Evolutionary conservation across 495 filamentous ascomycete genomes (phyloP), one percentile per base, ranked within the genome.

Genomic region (Haplographium delicatum): DNA sequence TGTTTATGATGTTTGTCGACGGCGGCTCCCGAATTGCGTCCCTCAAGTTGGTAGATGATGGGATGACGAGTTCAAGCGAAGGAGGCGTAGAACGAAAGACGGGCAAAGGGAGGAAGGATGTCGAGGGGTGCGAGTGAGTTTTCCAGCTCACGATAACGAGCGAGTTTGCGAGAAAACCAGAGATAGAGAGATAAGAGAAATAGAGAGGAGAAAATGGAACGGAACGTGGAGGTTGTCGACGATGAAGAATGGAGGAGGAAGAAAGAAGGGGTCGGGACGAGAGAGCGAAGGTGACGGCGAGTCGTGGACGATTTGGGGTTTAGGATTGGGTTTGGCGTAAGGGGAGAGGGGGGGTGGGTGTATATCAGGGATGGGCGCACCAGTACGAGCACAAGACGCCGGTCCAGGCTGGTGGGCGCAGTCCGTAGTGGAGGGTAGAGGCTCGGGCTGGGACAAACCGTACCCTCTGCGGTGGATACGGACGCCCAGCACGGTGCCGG

Each of bases 121-220:
- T n/a, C n/a, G n/a, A n/a, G n/a, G n/a, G n/a, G n/a, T n/a, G n/a
- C 15, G 11, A 23, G 52, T 55, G 53, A 50, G 56, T 31, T 46
- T 55, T 56, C 57, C 59, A 51, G 60, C 60, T 53, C 59, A 59
- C 54, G 47, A 53, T 51, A 44, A 51, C 56, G 62, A 63, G 58
- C 46, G 62, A 56, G 60, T 44, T 60, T 58, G 45, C 53, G 60
- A 53, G 57, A 50, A 42, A 41, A 50, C 44, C 20, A 33, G 38
- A 50, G 35, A 3, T 8, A 27, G 52, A 41, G 53, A 38, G 3
- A 22, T 30, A 34, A 38, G 43, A 35, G 4, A 16, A 24, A 19
- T 16, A 47, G 24, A 38, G 47, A 54, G 51, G 54, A 50, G 28
- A 33, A 37, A 41, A 20, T 53, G 50, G 50, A 43, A 44, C 47